Evolutionary conservation across 1,284 basidiomycete genomes (phyloP).

Genomic region (Ceratobasidium sp.): DNA sequence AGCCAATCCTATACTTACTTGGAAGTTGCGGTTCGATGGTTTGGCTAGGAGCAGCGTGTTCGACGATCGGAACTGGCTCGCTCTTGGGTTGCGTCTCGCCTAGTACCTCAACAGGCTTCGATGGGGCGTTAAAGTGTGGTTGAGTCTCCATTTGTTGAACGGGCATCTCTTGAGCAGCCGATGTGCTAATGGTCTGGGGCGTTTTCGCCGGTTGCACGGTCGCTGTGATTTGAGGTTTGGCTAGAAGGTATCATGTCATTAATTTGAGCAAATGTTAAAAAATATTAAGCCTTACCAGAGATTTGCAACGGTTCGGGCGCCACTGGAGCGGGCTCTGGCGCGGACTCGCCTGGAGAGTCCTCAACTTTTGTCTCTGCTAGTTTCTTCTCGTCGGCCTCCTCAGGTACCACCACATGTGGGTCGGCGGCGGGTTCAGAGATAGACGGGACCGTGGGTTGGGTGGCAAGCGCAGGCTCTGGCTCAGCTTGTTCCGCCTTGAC

Average conservation of each 20-base stretch:
- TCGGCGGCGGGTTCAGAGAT: not conserved
- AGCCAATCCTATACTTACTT: not conserved
- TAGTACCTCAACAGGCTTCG: too few species aligned
- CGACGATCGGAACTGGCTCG: not conserved
- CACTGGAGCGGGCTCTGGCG: not conserved
- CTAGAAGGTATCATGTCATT: too few species aligned
- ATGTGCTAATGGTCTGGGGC: not conserved
- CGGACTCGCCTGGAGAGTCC: too few species aligned
- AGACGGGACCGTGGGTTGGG: not conserved
- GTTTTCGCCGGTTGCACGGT: too few species aligned
- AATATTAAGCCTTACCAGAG: too few species aligned
- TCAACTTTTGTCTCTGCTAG: too few species aligned
- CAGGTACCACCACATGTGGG: not conserved
- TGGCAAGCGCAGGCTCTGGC: not conserved
- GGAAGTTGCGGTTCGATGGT: not conserved
- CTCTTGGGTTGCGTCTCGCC: not conserved
- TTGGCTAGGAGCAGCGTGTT: not conserved
- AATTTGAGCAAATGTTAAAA: too few species aligned
- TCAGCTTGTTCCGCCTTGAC: not conserved
- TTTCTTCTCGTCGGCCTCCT: too few species aligned
- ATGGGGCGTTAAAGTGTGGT: too few species aligned
- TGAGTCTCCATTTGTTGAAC: not conserved
- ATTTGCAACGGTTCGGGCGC: too few species aligned
- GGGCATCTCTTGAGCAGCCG: not conserved
- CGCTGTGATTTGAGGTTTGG: too few species aligned